Base-by-base conservation (phyloP, 345 rosid genomes). In the Xanthoceras sorbifolium region DNA sequence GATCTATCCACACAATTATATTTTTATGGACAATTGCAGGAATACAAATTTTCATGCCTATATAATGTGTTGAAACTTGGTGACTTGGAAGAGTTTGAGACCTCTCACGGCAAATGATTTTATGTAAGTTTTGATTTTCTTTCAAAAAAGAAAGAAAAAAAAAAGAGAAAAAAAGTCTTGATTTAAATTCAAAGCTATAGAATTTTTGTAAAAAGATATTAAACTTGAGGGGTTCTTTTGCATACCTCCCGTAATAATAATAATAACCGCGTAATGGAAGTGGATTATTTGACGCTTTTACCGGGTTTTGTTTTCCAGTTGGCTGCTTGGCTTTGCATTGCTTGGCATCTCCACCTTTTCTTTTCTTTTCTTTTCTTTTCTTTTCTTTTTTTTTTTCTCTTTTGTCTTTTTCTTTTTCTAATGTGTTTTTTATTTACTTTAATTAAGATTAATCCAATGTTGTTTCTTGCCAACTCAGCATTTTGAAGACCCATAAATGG, bases 211-310 rank as follows among this genome's bases (percentile, higher is more conserved):
- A n/a, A n/a, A n/a, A n/a, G n/a, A n/a, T n/a, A n/a, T n/a, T n/a
- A 48, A 15, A 15, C 54, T 48, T 3, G 18, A 15, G 54, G 54
- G 14, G 14, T 7, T 48, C n/a, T 8, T 1, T 3, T 7, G 9
- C 1, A 48, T 10, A n/a, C n/a, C n/a, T n/a, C n/a, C n/a, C n/a
- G n/a, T n/a, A n/a, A 36, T 7, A 15, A 38, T 40, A 20, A 67
- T 68, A 20, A 54, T 55, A n/a, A n/a, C n/a, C n/a, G n/a, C n/a
- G 52, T 20, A 42, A 70, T 29, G 20, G 54, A 15, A 29, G 32
- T 23, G 69, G 62, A 44, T 32, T 14, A 60, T 36, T 79, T 72
- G 80, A 67, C 82, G 76, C 64, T 38, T 63, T 46, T 4, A 36
- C 52, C 78, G 71, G 83, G 76, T 76, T 65, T 15, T 63, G 5